These are phyloP conservation scores for Saitozyma sp. DNA, from an alignment of 768 basidiomycete genomes.

Conservation along the genomic window DNA sequence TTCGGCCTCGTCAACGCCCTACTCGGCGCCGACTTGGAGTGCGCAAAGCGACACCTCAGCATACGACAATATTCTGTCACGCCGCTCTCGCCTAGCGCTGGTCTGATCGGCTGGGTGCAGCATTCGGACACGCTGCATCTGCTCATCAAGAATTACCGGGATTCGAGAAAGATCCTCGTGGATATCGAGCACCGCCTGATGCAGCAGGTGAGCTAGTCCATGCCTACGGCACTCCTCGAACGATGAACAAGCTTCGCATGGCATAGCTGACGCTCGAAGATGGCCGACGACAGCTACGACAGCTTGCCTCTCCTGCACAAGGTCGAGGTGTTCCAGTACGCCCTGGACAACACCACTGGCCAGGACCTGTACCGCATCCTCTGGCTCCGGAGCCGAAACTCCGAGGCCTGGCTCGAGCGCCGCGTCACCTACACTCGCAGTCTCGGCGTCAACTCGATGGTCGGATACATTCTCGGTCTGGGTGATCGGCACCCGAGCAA, in stretches of 20 bases:
- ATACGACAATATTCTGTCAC: conserved; percentile 91
- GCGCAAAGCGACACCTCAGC: conserved; percentile 92
- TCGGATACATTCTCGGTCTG: conserved; percentile 93
- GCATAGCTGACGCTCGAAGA: conserved; percentile 58
- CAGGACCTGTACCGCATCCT: conserved; percentile 95
- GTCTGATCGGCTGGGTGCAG: conserved; percentile 91
- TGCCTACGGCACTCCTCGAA: too few species aligned
- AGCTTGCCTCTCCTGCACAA: conserved; percentile 90
- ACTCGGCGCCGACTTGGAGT: conserved; percentile 85
- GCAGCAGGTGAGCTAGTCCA: conserved; percentile 69
- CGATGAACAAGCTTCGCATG: too few species aligned
- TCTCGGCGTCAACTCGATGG: conserved; percentile 96
- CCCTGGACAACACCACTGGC: conserved; percentile 95
- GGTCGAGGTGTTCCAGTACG: conserved; percentile 98
- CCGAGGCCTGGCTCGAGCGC: conserved; percentile 96
- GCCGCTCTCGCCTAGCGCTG: conserved; percentile 92
- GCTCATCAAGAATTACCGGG: conserved; percentile 91
- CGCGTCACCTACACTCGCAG: conserved; percentile 94
- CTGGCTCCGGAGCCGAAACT: conserved; percentile 92
- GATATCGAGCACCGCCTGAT: conserved; percentile 99
- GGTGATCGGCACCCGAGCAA: conserved; percentile 99
- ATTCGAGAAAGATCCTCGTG: conserved; percentile 90
- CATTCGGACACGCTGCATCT: conserved; percentile 95
- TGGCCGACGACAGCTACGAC: conserved; percentile 95
- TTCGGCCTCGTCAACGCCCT: conserved; percentile 96